Evolutionary conservation across 2,329 filamentous ascomycete genomes (phyloP).

Genomic region (Pseudogymnoascus sp.): DNA sequence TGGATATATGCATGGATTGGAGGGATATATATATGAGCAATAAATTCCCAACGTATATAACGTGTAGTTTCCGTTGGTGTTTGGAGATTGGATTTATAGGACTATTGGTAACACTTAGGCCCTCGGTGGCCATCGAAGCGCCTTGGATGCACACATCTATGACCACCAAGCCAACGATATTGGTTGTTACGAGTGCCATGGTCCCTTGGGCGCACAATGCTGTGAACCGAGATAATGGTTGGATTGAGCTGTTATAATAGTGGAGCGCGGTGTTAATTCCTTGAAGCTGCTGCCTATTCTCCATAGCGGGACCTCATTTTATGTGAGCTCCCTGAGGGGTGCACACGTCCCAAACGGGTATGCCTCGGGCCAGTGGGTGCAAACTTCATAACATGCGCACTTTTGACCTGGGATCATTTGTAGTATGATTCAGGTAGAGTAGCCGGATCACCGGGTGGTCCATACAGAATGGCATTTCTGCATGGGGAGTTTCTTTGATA

Average conservation of each 20-base stretch:
- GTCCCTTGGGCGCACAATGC: not conserved
- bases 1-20: not conserved
- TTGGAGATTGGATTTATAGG: not conserved
- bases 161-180: not conserved
- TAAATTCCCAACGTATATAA: not conserved
- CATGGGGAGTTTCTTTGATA: not conserved
- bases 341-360: not conserved
- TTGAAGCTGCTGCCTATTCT: constrained; percentile 7
- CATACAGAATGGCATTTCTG: not conserved
- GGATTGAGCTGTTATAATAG: not conserved
- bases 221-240: not conserved
- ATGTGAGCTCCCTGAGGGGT: not conserved
- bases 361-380: not conserved
- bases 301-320: not conserved
- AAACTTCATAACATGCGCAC: not conserved
- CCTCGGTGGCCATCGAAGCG: not conserved
- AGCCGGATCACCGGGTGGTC: constrained; percentile 1
- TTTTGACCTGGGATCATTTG: not conserved
- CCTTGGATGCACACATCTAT: not conserved
- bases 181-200: not conserved
- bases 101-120: not conserved
- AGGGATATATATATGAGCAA: constrained; percentile 5
- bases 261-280: not conserved
- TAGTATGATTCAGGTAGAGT: not conserved
- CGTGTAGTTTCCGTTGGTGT: not conserved